Base-by-base conservation (phyloP, 495 filamentous ascomycete species). In the Podospora bellae-mahoneyi region DNA sequence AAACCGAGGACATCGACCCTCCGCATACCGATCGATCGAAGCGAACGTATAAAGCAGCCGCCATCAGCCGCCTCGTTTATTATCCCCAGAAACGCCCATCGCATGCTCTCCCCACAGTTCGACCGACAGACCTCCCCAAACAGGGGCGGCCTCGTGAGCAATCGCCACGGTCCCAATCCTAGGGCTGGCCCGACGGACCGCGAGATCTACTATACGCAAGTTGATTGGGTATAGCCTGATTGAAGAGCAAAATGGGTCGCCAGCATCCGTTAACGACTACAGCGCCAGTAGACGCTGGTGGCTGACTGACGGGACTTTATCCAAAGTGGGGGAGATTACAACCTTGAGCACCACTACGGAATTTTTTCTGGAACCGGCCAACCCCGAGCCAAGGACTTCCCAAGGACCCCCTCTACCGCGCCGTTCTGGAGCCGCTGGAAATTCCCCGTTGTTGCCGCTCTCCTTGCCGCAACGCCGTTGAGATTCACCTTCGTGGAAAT, bases 251-350 rank as follows among this genome's bases (percentile, higher is more conserved):
- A 69, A 58, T 69, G 34, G 66, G 7, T 39, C 53, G 62, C 53
- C 34, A 64, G 54, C 62, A 60, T 59, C 5, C 5, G 34, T 48
- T 57, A 18, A 71, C 32, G 58, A 57, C 23, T 32, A 67, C 55
- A 34, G 61, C 65, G 27, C 15, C 48, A 63, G 65, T 68, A 65
- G 66, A 71, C 63, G 62, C 69, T 67, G 57, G 64, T 23, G 62
- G 39, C 39, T 48, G 39, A 48, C 39, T 48, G 39, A 3, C 39
- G 13, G 28, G 39, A 60, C 68, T 74, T 76, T 77, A 77, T 77
- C 75, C 75, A 77, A 77, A 77, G 75, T 77, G 69, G 67, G 69
- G 65, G 62, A 65, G 64, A 76, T 76, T 76, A 56, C 69, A 57
- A 28, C 54, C 48, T 20, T 44, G 57, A 67, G 44, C 62, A 34